phyloP scores from a whole-genome alignment of 805 yeast genomes.

The Candida berthetii region DNA sequence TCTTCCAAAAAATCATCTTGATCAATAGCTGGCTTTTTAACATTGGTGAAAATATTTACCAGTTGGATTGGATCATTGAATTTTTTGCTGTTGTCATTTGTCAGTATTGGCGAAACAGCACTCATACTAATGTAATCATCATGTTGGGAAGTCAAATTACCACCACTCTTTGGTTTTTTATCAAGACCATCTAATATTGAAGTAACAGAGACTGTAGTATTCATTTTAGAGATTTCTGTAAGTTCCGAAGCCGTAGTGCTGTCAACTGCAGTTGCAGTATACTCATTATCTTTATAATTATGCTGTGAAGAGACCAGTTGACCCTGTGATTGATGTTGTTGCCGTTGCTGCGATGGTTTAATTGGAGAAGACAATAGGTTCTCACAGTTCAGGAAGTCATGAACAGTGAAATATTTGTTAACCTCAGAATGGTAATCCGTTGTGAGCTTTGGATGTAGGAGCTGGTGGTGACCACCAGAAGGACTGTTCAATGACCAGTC shows the following conservation, averaged over 20 bases:
- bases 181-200: neutral
- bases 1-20: slow-evolving; percentile 7
- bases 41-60: neutral
- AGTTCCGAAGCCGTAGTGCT: neutral
- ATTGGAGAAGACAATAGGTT: neutral
- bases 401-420: neutral
- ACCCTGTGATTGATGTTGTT: no score
- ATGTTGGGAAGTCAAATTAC: slow-evolving; percentile 1
- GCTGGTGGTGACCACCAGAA: neutral
- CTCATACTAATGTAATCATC: neutral
- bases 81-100: neutral
- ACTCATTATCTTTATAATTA: neutral
- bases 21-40: slow-evolving; percentile 1
- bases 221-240: neutral
- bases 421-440: neutral
- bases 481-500: neutral
- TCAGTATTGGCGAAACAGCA: neutral
- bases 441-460: neutral
- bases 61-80: neutral
- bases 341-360: neutral
- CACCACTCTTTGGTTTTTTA: neutral
- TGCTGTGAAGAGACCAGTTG: neutral
- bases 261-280: neutral
- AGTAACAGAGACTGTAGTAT: neutral
- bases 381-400: neutral